Evolutionary conservation across 1,284 basidiomycete genomes (phyloP), one percentile per base, ranked within the genome.

Genomic region (Marasmius fiardii): DNA sequence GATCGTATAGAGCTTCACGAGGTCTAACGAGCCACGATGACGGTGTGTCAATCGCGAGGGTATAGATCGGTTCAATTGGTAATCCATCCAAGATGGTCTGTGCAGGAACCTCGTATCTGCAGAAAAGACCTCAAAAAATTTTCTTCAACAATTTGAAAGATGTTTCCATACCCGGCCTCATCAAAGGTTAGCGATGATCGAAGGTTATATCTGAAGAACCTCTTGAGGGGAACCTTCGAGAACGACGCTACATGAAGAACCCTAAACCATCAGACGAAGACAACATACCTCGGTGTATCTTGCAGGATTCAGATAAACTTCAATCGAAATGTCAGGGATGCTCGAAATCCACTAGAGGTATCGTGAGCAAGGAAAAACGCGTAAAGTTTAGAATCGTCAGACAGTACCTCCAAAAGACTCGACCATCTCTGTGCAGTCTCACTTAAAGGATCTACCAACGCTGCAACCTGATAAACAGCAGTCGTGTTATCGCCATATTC

Each of bases 21-120:
- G 96, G 95, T 49, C 93, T 90, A 14, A 95, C 92, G 18, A 98
- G 82, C 95, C 96, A 98, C 0, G 95, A 84, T 1, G 86, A 80
- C 2, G 92, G 92, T 1, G 93, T 87, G 55, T 98, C 94, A 81
- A 98, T 88, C 2, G 85, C 86, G 8, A 99, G 80, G 0, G 96
- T 99, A 62, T 96, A 92, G 58, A 99, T 93, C 0, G 94, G 80
- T 60, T 86, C 80, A 43, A 77, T 66, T 31, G 89, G 78, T 49
- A 89, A 73, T 56, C 76, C 77, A 26, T 75, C 73, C 66, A 90
- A 79, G 53, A 71, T 65, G 0, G 80, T 79, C 37, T 75, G 68
- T 0, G 82, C 71, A 0, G 73, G 70, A n/a, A 80, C 63, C 64
- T 88, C 84, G 37, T 77, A 67, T 7, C 88, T 90, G 2, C 51